phyloP scores from a whole-genome alignment of 176 grass and related monocot genomes.

The Urochloa ruziziensis region DNA sequence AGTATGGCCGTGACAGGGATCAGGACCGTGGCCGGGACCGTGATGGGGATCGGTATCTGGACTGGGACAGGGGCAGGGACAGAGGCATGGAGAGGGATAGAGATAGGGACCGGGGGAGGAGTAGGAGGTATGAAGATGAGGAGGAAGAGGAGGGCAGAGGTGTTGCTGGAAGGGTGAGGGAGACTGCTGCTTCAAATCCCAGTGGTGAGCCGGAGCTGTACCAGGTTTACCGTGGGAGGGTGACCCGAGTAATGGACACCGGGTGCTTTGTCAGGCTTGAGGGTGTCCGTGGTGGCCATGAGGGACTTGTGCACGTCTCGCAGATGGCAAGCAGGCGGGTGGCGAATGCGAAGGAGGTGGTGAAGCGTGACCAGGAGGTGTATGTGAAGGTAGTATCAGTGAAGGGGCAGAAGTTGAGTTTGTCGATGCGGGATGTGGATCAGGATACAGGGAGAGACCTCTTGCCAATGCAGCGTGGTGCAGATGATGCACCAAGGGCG shows the following conservation, averaged over 20 bases:
- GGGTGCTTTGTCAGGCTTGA: slow-evolving; percentile 87
- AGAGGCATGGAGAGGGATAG: slow-evolving; percentile 32
- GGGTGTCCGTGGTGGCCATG: slow-evolving; percentile 47
- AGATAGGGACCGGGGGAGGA: slow-evolving; percentile 29
- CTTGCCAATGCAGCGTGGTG: slow-evolving; percentile 54
- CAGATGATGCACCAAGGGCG: slow-evolving; percentile 41
- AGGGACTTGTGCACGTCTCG: slow-evolving; percentile 86
- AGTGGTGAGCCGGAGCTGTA: slow-evolving; percentile 67
- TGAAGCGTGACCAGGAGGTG: slow-evolving; percentile 81
- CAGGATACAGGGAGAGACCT: slow-evolving; percentile 87
- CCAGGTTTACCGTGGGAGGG: slow-evolving; percentile 68
- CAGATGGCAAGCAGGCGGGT: slow-evolving; percentile 64
- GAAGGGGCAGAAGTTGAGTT: slow-evolving; percentile 69
- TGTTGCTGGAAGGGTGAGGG: slow-evolving; percentile 24
- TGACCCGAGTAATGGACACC: slow-evolving; percentile 71
- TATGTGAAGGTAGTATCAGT: slow-evolving; percentile 80
- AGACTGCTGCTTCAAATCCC: slow-evolving; percentile 9
- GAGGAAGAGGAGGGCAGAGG: slow-evolving; percentile 43
- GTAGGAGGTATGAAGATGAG: slow-evolving; percentile 47
- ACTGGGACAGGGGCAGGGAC: slow-evolving; percentile 35
- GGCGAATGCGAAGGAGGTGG: slow-evolving; percentile 73
- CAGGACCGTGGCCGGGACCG: slow-evolving; percentile 20
- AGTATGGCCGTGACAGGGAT: slow-evolving; percentile 7
- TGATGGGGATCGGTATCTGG: slow-evolving; percentile 20
- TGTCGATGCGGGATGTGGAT: slow-evolving; percentile 83